A percentile compares a stretch with the other conserved stretches of the same genome.
These are phyloP conservation scores for Hypsizygus marmoreus DNA, from an alignment of 768 basidiomycete genomes.

Conservation along the genomic window DNA sequence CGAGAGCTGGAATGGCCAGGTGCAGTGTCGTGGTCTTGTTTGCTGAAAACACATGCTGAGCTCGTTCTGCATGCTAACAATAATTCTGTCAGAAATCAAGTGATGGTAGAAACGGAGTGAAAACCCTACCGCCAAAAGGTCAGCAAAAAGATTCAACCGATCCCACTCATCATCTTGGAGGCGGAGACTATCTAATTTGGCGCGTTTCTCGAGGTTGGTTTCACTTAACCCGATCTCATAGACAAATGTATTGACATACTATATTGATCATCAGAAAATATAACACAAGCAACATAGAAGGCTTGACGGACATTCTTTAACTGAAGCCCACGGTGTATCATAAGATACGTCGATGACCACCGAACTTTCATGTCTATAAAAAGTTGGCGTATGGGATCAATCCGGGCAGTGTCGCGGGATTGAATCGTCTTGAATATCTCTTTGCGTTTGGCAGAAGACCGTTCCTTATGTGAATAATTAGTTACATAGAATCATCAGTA, in stretches of 20 bases:
- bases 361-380: slow-evolving; percentile 30
- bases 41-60: slow-evolving; percentile 35
- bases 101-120: background rate
- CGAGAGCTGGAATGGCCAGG: slow-evolving; percentile 33
- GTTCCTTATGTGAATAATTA: background rate
- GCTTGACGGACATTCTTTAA: too few species aligned
- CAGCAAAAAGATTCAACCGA: background rate
- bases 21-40: slow-evolving; percentile 28
- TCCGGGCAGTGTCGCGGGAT: background rate
- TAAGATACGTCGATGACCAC: slow-evolving; percentile 34
- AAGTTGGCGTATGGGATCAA: slow-evolving; percentile 12
- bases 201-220: background rate
- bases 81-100: background rate
- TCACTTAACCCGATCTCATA: background rate
- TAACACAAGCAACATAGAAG: too few species aligned
- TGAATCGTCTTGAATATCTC: slow-evolving; percentile 22
- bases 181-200: background rate
- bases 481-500: background rate
- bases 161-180: background rate
- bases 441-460: slow-evolving; percentile 29
- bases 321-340: too few species aligned
- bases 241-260: slow-evolving; percentile 3
- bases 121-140: background rate
- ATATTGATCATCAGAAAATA: background rate
- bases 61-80: slow-evolving; percentile 28